phyloP scores from a whole-genome alignment of 129 eudicot genomes.

The Chrysanthemum makinoi region DNA sequence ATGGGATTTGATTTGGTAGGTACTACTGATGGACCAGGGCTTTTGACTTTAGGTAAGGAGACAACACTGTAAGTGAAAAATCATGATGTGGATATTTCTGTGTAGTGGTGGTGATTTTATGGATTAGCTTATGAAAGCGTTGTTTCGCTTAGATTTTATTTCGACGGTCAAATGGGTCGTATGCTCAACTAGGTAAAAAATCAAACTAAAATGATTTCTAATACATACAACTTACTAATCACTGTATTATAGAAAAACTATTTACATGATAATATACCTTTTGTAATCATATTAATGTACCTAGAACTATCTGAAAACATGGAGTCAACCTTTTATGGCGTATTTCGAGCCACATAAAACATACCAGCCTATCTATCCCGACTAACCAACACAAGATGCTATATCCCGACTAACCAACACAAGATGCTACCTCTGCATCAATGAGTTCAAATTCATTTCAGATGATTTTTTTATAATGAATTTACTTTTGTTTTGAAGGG shows the following conservation, averaged over 20 bases:
- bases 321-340: too few relatives aligned
- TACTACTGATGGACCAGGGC: too few relatives aligned
- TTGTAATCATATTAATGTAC: not conserved
- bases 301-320: too few relatives aligned
- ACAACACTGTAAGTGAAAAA: too few relatives aligned
- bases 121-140: not conserved
- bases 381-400: not conserved
- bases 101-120: too few relatives aligned
- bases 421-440: not conserved
- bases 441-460: not conserved
- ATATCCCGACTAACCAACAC: too few relatives aligned
- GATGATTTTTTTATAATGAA: not conserved
- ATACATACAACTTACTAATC: too few relatives aligned
- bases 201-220: not conserved
- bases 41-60: too few relatives aligned
- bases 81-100: too few relatives aligned
- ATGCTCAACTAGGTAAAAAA: not conserved
- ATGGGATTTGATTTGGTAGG: too few relatives aligned
- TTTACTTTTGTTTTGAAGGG: constrained; percentile 9
- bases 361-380: not conserved
- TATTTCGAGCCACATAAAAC: not conserved
- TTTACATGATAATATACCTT: not conserved
- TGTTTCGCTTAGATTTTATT: not conserved
- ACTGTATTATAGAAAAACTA: not conserved
- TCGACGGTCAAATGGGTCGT: not conserved